Conservation (phyloP, 306 rosid species). For the barrel medic (Medicago truncatula) region MtrunA17r5.0-ANR NC_053048.1:53525501-53526000, state of each 20-base stretch:
- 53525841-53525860: constrained; percentile 28
- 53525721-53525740: constrained; percentile 42
- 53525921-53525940: constrained; percentile 46
- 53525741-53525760: constrained; percentile 42
- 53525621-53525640: neutral
- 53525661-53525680: neutral
- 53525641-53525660: neutral
- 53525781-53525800: constrained; percentile 46
- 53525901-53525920: constrained; percentile 29
- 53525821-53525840: constrained; percentile 43
- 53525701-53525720: constrained; percentile 30
- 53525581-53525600: neutral
- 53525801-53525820: constrained; percentile 52
- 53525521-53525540: neutral
- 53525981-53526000: neutral
- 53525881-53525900: constrained; percentile 43
- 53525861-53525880: constrained; percentile 44
- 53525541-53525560: neutral
- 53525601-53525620: neutral
- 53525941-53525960: constrained; percentile 50
- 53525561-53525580: neutral
- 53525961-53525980: neutral
- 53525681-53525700: neutral
- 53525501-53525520: too few relatives aligned
- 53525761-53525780: constrained; percentile 50